phyloP scores from a whole-genome alignment of 257 asterid species.

The Scutellaria barbata region DNA sequence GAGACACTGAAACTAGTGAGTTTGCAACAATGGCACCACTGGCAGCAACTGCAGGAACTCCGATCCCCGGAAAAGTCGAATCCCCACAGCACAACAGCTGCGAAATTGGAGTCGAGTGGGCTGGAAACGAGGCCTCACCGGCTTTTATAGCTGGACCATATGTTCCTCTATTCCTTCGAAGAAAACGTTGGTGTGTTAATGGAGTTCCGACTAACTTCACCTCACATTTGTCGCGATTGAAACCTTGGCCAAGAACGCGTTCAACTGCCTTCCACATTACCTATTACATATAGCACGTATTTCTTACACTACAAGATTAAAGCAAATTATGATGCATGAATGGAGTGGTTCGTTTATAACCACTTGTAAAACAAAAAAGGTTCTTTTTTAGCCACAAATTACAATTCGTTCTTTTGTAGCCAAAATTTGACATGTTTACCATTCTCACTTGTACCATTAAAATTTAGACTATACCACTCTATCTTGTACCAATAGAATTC shows the following conservation, averaged over 20 bases:
- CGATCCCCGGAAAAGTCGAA: constrained; percentile 97
- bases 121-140: constrained; percentile 78
- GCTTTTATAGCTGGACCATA: constrained; percentile 97
- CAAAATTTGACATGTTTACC: too few species aligned
- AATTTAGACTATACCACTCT: too few species aligned
- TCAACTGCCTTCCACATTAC: constrained; percentile 96
- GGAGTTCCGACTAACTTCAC: constrained; percentile 92
- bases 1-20: constrained; percentile 83
- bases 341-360: too few species aligned
- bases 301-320: too few species aligned
- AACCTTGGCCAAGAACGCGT: constrained; percentile 82
- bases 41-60: constrained; percentile 99
- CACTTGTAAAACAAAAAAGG: too few species aligned
- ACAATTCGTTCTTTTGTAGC: too few species aligned
- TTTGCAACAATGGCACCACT: constrained; percentile 99
- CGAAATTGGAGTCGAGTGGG: constrained; percentile 76
- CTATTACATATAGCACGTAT: constrained; percentile 38
- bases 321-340: too few species aligned
- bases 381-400: too few species aligned
- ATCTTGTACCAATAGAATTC: too few species aligned
- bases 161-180: constrained; percentile 79
- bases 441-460: too few species aligned
- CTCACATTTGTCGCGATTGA: constrained; percentile 76
- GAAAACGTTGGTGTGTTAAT: constrained; percentile 83
- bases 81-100: constrained; percentile 89